These are phyloP conservation scores for Pyrus hybrid DNA, from an alignment of 331 rosid species.

Conservation along the genomic window DNA sequence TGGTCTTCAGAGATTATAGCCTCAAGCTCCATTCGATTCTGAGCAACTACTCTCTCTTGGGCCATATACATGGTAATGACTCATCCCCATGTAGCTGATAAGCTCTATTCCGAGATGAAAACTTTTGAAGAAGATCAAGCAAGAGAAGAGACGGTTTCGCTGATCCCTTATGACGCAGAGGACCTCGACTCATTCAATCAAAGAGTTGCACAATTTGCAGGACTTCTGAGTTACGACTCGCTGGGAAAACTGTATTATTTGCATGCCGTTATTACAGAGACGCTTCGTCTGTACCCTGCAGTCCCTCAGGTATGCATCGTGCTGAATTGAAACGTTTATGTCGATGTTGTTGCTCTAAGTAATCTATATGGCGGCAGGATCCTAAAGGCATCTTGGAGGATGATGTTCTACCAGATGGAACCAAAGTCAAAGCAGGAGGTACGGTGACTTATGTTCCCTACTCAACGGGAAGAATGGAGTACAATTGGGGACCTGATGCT, in stretches of 20 bases:
- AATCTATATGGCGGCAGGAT: conserved; percentile 34
- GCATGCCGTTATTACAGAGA: conserved; percentile 88
- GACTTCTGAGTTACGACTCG: conserved; percentile 57
- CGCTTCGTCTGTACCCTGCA: conserved; percentile 82
- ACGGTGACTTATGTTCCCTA: conserved; percentile 95
- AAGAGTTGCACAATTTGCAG: conserved; percentile 53
- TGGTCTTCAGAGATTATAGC: conserved; percentile 66
- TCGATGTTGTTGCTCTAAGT: not conserved
- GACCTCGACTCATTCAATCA: conserved; percentile 47
- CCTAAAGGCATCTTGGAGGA: conserved; percentile 79
- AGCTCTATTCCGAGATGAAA: conserved; percentile 63
- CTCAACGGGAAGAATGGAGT: conserved; percentile 94
- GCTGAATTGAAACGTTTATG: too few species aligned
- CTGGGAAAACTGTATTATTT: conserved; percentile 50
- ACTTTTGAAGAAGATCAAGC: conserved; percentile 57
- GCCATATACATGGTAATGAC: conserved; percentile 73
- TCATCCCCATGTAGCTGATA: conserved; percentile 55
- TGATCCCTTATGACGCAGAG: conserved; percentile 34
- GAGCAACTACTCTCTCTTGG: conserved; percentile 93
- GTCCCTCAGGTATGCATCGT: conserved; percentile 32
- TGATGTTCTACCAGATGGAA: conserved; percentile 88
- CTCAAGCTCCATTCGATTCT: conserved; percentile 61
- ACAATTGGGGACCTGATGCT: conserved; percentile 89
- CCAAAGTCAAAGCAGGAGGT: conserved; percentile 85
- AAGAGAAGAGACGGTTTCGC: conserved; percentile 37